phyloP scores from a whole-genome alignment of 2,329 filamentous ascomycete species.

The Claviceps pazoutovae region DNA sequence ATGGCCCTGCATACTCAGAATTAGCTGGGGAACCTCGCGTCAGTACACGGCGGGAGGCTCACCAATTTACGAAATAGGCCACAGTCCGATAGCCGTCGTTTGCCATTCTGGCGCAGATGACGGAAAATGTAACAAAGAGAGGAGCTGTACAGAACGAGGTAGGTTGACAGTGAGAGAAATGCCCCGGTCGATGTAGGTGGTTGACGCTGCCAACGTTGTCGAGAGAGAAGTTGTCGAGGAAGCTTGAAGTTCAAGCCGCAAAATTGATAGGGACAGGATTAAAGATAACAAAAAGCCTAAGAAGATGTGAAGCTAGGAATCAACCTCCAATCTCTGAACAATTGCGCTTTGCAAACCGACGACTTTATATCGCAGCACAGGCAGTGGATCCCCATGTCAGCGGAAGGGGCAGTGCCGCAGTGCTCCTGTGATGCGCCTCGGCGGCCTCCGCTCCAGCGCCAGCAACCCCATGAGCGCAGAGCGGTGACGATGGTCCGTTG shows the following conservation, averaged over 20 bases:
- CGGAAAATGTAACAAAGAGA: not conserved
- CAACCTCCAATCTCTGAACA: too few relatives aligned
- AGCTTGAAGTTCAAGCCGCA: not conserved
- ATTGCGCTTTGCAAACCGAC: too few relatives aligned
- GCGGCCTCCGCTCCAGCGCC: too few relatives aligned
- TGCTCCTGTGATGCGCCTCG: too few relatives aligned
- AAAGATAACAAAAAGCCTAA: too few relatives aligned
- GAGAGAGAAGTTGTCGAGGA: not conserved
- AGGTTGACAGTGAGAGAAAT: not conserved
- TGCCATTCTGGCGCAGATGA: constrained; percentile 4
- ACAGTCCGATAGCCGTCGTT: constrained; percentile 46
- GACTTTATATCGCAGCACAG: too few relatives aligned
- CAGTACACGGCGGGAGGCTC: constrained; percentile 5
- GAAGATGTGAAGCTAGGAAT: too few relatives aligned
- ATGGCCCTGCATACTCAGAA: constrained; percentile 45
- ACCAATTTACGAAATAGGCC: constrained; percentile 63
- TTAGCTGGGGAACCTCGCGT: not conserved
- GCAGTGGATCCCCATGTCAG: too few relatives aligned
- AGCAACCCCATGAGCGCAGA: too few relatives aligned
- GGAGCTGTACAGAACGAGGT: not conserved
- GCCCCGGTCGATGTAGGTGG: not conserved
- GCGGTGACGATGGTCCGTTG: too few relatives aligned
- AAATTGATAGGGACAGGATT: too few relatives aligned
- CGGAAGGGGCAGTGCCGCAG: too few relatives aligned
- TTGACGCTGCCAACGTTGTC: not conserved